phyloP scores from a whole-genome alignment of 208 protist genomes.

The Trypanosoma boissoni region DNA sequence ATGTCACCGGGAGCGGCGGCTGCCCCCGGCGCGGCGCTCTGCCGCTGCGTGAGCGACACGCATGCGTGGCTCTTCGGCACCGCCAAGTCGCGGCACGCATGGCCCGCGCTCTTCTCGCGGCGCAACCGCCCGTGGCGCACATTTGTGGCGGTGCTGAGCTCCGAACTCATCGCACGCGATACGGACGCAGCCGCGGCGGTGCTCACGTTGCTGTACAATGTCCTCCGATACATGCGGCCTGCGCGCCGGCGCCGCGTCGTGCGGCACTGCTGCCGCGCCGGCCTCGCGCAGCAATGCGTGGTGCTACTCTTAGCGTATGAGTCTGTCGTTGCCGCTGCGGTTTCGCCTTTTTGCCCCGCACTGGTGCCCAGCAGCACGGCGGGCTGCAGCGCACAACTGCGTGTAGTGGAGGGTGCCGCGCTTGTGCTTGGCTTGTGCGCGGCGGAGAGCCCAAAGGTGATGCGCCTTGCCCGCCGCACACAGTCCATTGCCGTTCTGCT shows the following conservation, averaged over 20 bases:
- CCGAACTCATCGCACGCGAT: conserved; percentile 35
- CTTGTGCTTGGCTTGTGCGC: conserved; percentile 36
- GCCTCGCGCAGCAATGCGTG: conserved; percentile 38
- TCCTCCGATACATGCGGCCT: conserved; percentile 36
- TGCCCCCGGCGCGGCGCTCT: neutral
- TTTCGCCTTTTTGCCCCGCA: conserved; percentile 2
- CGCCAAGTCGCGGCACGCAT: conserved; percentile 16
- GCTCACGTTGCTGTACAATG: conserved; percentile 69
- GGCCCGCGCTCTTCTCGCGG: conserved; percentile 52
- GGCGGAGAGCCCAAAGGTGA: conserved; percentile 39
- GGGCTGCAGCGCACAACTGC: conserved; percentile 11
- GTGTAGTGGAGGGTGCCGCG: conserved; percentile 31
- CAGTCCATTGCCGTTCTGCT: conserved; percentile 8
- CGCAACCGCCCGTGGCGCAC: conserved; percentile 47
- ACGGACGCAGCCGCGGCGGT: conserved; percentile 33
- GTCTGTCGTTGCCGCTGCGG: conserved; percentile 1
- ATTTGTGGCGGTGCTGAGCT: conserved; percentile 44
- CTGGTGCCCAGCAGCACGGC: too few species aligned
- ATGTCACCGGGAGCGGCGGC: neutral
- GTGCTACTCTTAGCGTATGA: conserved; percentile 34
- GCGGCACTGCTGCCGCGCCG: conserved; percentile 45
- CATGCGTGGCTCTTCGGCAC: neutral
- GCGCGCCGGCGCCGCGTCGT: conserved; percentile 26
- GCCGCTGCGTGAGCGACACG: neutral
- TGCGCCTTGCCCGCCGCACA: conserved; percentile 33